Evolutionary conservation across 106 monocot genomes (phyloP), one percentile per base, ranked within the genome.

Genomic region (Vanilla planifolia): DNA sequence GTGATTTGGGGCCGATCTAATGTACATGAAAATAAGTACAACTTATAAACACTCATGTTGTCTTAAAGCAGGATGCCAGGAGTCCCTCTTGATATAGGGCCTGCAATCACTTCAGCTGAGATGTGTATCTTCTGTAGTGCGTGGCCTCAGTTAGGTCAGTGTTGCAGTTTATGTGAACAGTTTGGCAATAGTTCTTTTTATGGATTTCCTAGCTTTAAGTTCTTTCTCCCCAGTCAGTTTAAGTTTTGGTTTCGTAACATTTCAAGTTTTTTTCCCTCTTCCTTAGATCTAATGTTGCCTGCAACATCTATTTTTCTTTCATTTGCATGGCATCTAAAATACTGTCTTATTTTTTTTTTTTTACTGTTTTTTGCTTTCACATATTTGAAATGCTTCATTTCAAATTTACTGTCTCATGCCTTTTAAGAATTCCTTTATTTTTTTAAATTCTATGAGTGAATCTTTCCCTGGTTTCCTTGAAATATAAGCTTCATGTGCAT

Each of bases 111-210:
- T 76, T 76, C 87, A 64, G 78, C 75, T 70, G 86, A 75, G 73
- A 82, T 79, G 77, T 63, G 60, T 79, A 28, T 66, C 62, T 61
- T 59, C 62, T 66, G 39, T 86, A 71, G 47, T 77, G 77, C 57
- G 62, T 71, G 60, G 73, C 80, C 73, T 51, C 59, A 36, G 41
- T 82, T 87, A 79, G 76, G 79, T 82, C 82, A 82, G 82, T 88
- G 47, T 74, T 82, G 45, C 63, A 68, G 50, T 75, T 87, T 76
- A 71, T 71, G 75, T 42, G 19, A 66, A 59, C 50, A 71, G 69
- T 63, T 48, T 40, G 43, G 55, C 55, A 45, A 48, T 39, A 3
- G 32, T n/a, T n/a, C n/a, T 41, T 59, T 56, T 65, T 67, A 48
- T 55, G 44, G 43, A 23, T 59, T 48, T n/a, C 27, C 13, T 61